Evolutionary conservation across 441 rosid genomes (phyloP), one percentile per base, ranked within the genome.

Genomic region (Pelargonium exstipulatum): DNA sequence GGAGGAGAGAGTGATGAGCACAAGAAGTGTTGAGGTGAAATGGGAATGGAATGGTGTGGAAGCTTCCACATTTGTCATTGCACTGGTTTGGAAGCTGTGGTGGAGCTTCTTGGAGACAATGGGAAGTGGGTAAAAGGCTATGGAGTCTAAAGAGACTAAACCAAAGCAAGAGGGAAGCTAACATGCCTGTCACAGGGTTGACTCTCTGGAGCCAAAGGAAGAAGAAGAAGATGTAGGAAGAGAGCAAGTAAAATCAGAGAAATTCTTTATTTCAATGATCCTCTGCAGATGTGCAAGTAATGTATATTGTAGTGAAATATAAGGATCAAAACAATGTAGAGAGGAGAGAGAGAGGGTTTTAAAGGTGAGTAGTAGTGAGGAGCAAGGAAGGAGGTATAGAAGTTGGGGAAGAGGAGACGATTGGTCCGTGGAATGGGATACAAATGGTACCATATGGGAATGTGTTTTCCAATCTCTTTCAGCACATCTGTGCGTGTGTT

Each of bases 341-440:
- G 22, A 20, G 22, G 1, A 3, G 35, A 29, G 35, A 29, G 35
- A 29, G 35, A 29, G 4, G 3, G 4, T 2, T 2, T 4, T 29
- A 29, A 29, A 3, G 66, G 63, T 65, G 64, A 18, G 6, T 0
- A 16, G 9, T 9, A 18, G 48, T 46, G 51, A 45, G 14, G 46
- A 0, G 43, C 9, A 26, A 24, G 40, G 66, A 43, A 69, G n/a
- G 65, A 69, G 73, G 58, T 83, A 82, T 84, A 55, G 88, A 79
- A 87, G 78, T 85, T 84, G 80, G 84, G 79, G 84, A 80, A 79
- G 64, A 53, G 76, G 65, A 73, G 92, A 89, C 85, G 82, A 82
- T 73, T 85, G 90, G 97, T 89, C 93, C 69, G 79, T 43, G 74
- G 79, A 88, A 86, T 81, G 83, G 96, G 83, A 64, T 78, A 85